Percentiles rank a stretch among this genome's conserved stretches.
Conservation (phyloP, 352 stramenopile genomes). For the Globisporangium apiculatum region DNA sequence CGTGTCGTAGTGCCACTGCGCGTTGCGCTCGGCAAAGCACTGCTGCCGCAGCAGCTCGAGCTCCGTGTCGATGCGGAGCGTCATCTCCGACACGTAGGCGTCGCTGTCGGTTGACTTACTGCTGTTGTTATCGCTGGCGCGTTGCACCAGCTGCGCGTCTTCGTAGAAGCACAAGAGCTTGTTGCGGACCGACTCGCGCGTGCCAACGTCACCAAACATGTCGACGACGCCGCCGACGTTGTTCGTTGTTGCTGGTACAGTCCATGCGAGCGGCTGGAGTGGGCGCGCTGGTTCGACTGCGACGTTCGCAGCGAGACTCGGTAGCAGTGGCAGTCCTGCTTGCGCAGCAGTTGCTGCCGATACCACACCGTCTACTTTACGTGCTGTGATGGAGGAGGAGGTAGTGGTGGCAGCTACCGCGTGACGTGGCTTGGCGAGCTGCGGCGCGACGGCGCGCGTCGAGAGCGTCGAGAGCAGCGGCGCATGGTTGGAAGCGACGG, state of each 20-base stretch:
- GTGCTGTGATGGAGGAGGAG: neutral
- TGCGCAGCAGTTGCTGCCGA: neutral
- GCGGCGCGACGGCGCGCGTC: neutral
- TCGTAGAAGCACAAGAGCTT: slow-evolving; percentile 37
- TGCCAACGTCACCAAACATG: slow-evolving; percentile 20
- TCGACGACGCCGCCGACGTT: slow-evolving; percentile 9
- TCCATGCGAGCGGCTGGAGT: neutral
- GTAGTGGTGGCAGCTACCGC: neutral
- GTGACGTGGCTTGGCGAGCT: neutral
- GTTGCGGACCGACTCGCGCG: slow-evolving; percentile 27
- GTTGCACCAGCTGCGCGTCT: slow-evolving; percentile 22
- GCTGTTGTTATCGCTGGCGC: neutral
- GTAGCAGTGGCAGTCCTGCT: slow-evolving; percentile 26
- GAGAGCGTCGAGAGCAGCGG: neutral
- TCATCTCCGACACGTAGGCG: slow-evolving; percentile 35
- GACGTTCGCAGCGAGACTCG: slow-evolving; percentile 15
- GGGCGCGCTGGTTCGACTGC: slow-evolving; percentile 5
- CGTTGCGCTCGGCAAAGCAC: slow-evolving; percentile 75
- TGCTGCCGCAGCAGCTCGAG: slow-evolving; percentile 60
- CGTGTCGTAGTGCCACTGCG: slow-evolving; percentile 43
- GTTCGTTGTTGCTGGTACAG: neutral
- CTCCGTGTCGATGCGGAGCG: slow-evolving; percentile 69
- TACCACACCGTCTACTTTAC: neutral
- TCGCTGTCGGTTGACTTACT: neutral
- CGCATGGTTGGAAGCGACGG: neutral